Evolutionary conservation across 805 yeast species (phyloP).

Genomic region (Lipomyces spencermartinsiae): DNA sequence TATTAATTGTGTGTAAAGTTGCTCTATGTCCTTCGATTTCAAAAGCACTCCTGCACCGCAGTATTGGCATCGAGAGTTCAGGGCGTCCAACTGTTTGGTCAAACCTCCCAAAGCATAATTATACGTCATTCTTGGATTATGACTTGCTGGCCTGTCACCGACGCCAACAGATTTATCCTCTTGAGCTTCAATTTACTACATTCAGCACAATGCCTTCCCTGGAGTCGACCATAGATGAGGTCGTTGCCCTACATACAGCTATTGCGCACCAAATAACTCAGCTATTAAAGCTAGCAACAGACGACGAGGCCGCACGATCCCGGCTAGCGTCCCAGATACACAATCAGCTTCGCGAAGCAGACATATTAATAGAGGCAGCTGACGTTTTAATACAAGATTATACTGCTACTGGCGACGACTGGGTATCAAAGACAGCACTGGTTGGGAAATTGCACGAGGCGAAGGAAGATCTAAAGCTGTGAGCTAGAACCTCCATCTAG

Average conservation of each 20-base stretch:
- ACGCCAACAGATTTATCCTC: background rate
- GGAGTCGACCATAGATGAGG: slow-evolving; percentile 8
- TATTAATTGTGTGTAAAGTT: background rate
- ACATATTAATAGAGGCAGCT: slow-evolving; percentile 23
- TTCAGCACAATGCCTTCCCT: slow-evolving; percentile 5
- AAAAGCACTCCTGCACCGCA: too few relatives aligned
- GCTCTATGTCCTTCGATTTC: background rate
- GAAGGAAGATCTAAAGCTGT: slow-evolving; percentile 28
- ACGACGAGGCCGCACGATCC: slow-evolving; percentile 25
- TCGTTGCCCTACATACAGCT: slow-evolving; percentile 11
- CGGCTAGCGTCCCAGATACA: slow-evolving; percentile 25
- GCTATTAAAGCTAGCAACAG: slow-evolving; percentile 12
- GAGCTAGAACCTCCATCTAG: slow-evolving; percentile 1
- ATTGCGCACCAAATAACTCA: slow-evolving; percentile 18
- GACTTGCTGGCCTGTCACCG: background rate
- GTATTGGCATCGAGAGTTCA: too few relatives aligned
- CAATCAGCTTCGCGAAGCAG: slow-evolving; percentile 26
- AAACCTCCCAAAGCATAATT: too few relatives aligned
- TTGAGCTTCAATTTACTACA: background rate
- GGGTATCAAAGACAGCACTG: background rate
- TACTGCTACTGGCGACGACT: background rate
- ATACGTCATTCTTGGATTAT: too few relatives aligned
- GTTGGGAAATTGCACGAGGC: slow-evolving; percentile 20
- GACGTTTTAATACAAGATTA: slow-evolving; percentile 18
- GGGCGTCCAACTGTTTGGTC: too few relatives aligned